Evolutionary conservation across 192 early-diverging fungal species (phyloP).

Genomic region (Coemansia sp.): DNA sequence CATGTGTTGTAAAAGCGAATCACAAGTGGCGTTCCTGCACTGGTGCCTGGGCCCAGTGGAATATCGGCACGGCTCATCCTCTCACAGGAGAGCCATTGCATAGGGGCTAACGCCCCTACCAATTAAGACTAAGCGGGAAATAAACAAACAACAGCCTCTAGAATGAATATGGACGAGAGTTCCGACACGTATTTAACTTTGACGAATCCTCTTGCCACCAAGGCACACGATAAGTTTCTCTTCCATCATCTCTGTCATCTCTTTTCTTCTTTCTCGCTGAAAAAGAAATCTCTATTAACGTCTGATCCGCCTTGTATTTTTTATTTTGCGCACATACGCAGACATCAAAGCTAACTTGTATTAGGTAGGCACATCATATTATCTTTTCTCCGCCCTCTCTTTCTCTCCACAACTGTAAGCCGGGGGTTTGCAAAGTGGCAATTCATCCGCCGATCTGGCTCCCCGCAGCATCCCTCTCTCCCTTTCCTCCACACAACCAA

Average conservation of each 20-base stretch:
- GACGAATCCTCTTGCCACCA: background rate
- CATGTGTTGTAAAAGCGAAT: background rate
- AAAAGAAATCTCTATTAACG: background rate
- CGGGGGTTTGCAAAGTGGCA: conserved; percentile 7
- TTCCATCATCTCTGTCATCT: background rate
- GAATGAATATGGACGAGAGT: background rate
- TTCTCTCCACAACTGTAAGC: background rate
- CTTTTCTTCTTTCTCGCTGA: background rate
- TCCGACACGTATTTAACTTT: background rate
- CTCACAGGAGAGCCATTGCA: background rate
- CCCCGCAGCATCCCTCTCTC: background rate
- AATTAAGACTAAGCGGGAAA: background rate
- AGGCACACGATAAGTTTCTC: background rate
- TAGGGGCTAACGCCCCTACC: background rate
- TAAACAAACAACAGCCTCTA: background rate
- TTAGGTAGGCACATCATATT: background rate
- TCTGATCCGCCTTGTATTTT: background rate
- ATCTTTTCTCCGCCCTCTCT: background rate
- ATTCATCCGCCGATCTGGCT: conserved; percentile 7
- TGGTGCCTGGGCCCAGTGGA: background rate
- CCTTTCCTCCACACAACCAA: background rate
- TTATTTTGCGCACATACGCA: background rate
- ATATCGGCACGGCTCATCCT: background rate
- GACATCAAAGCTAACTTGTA: background rate
- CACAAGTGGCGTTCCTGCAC: background rate